A percentile compares a stretch with the other conserved stretches of the same genome.
These are phyloP conservation scores for Solanum neorickii DNA, from an alignment of 257 asterid genomes.

Conservation along the genomic window DNA sequence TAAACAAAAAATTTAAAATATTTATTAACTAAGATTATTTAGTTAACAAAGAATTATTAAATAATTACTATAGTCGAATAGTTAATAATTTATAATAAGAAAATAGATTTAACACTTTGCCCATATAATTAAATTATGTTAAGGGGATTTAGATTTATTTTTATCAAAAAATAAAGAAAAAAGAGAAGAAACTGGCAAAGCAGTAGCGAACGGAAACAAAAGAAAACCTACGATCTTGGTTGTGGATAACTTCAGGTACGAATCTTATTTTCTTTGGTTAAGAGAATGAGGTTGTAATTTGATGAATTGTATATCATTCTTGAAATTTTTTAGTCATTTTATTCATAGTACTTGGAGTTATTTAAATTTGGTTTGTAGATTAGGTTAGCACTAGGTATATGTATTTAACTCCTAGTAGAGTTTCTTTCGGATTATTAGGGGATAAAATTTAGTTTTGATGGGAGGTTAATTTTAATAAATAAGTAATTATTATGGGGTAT, in stretches of 20 bases:
- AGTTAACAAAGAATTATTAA: neutral
- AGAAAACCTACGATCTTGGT: neutral
- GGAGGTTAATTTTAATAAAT: neutral
- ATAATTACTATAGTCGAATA: neutral
- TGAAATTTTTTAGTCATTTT: neutral
- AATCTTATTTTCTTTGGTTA: no score
- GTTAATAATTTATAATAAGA: neutral
- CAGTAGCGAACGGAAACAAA: neutral
- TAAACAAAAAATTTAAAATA: no score
- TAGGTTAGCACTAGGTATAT: neutral
- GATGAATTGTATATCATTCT: neutral
- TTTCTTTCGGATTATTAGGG: neutral
- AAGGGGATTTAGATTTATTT: no score
- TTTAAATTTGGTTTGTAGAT: neutral
- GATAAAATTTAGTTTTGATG: neutral
- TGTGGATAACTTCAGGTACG: neutral
- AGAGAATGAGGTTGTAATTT: neutral
- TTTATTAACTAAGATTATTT: no score
- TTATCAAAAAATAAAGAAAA: no score
- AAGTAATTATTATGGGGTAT: no score
- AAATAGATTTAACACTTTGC: neutral
- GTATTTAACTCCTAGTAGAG: neutral
- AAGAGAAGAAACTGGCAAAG: neutral
- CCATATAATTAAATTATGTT: neutral
- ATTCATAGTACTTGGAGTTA: neutral